Evolutionary conservation across 2,329 filamentous ascomycete genomes (phyloP), one percentile per base, ranked within the genome.

Genomic region (Samsoniella hepiali): DNA sequence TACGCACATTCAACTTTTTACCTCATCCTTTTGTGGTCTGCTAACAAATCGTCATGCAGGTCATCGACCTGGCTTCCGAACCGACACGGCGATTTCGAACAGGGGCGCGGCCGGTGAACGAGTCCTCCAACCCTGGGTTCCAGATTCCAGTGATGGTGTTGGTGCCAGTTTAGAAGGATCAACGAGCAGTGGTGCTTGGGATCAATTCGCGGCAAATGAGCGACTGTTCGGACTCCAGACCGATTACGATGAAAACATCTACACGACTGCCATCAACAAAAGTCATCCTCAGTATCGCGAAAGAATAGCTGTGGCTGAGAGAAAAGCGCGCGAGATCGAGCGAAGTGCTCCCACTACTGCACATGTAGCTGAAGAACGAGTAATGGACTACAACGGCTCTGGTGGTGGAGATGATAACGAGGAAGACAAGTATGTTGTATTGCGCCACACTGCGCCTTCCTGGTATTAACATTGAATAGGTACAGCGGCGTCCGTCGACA

Each of bases 161-260:
- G 89, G 93, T 71, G 82, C 91, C 67, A 89, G 89, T 55, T 81
- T 97, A 31, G 92, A 95, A 70, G 85, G 79, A 58, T 69, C 81
- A 2, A 69, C 73, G n/a, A 76, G 73, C 59, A 71, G 76, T 17
- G 79, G 78, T 7, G 80, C 78, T 10, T 99, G 95, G 95, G 94
- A 99, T 74, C 95, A 99, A 75, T 99, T 99, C 72, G 90, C 91
- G 64, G 88, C 85, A 66, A 98, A 98, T 72, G 91, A 96, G 76
- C 84, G 87, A 63, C 86, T 92, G 36, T 98, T 97, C 72, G 95
- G 95, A 42, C 78, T 96, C 45, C 91, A 87, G 76, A 95, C 90
- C 59, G 92, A 93, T 70, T 99, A 98, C 73, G 88, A 98, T 72
- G 95, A 98, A 77, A 93, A 91, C 69, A 87, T 95, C 50, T 99